Evolutionary conservation across 495 filamentous ascomycete species (phyloP).

Genomic region (Daldinia decipiens): DNA sequence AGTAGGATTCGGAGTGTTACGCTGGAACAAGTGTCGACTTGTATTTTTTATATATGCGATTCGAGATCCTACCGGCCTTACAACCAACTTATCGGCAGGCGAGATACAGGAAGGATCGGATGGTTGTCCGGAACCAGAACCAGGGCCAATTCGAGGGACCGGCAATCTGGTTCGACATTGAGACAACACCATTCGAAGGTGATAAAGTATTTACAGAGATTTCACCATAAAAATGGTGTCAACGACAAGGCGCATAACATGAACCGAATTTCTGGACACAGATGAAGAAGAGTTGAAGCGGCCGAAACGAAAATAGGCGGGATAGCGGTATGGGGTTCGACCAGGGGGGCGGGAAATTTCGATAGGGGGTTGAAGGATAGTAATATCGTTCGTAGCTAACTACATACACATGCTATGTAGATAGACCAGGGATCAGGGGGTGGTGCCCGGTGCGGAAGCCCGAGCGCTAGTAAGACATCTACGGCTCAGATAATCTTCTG

Average conservation of each 20-base stretch:
- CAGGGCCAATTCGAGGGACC: slow-evolving; percentile 46
- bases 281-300: slow-evolving; percentile 35
- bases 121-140: slow-evolving; percentile 38
- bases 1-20: slow-evolving; percentile 11
- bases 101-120: slow-evolving; percentile 28
- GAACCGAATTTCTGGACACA: slow-evolving; percentile 14
- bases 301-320: slow-evolving; percentile 45
- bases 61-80: slow-evolving; percentile 20
- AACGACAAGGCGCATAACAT: slow-evolving; percentile 24
- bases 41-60: slow-evolving; percentile 12
- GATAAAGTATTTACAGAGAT: slow-evolving; percentile 13
- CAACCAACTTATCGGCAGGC: slow-evolving; percentile 23
- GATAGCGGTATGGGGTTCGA: slow-evolving; percentile 37
- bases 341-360: slow-evolving; percentile 44
- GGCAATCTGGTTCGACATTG: slow-evolving; percentile 47
- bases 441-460: slow-evolving; percentile 31
- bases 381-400: slow-evolving; percentile 25
- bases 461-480: slow-evolving; percentile 39
- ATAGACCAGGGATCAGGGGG: slow-evolving; percentile 37
- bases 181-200: slow-evolving; percentile 38
- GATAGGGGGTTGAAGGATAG: slow-evolving; percentile 41
- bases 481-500: slow-evolving; percentile 12
- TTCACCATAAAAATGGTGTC: slow-evolving; percentile 11
- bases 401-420: not conserved
- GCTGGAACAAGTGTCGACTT: slow-evolving; percentile 7